These are phyloP conservation scores for Tetrapisispora pingtungensis DNA, from an alignment of 805 yeast genomes.

Conservation along the genomic window DNA sequence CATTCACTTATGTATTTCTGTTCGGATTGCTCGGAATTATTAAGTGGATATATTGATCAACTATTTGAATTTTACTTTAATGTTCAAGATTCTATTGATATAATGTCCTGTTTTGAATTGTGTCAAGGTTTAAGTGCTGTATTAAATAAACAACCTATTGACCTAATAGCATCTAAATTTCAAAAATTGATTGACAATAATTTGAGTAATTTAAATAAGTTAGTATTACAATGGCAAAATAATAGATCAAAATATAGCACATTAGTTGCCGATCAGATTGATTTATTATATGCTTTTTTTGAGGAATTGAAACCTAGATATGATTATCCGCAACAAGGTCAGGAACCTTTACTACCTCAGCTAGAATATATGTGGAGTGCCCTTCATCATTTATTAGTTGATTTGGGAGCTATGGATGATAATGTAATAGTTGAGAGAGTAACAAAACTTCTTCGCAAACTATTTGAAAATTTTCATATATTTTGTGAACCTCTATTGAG, in stretches of 20 bases:
- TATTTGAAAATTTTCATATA: constrained; percentile 41
- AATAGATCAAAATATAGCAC: constrained; percentile 29
- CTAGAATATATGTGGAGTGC: constrained; percentile 22
- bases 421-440: constrained; percentile 50
- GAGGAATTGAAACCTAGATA: constrained; percentile 25
- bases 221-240: constrained; percentile 16
- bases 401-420: constrained; percentile 18
- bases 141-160: constrained; percentile 48
- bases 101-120: constrained; percentile 63
- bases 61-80: constrained; percentile 61
- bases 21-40: constrained; percentile 68
- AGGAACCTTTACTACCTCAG: constrained; percentile 23
- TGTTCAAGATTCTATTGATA: constrained; percentile 45
- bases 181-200: constrained; percentile 53
- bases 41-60: constrained; percentile 63
- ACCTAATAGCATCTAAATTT: constrained; percentile 49
- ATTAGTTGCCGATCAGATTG: constrained; percentile 63
- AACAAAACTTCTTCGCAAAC: constrained; percentile 54
- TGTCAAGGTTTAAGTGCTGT: constrained; percentile 87
- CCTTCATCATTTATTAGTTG: constrained; percentile 15
- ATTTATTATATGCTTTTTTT: constrained; percentile 30
- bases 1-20: constrained; percentile 92
- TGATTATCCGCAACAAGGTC: constrained; percentile 24
- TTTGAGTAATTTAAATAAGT: constrained; percentile 26
- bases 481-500: constrained; percentile 44